phyloP scores from a whole-genome alignment of 2,329 filamentous ascomycete genomes.

The Stagonosporopsis vannaccii region DNA sequence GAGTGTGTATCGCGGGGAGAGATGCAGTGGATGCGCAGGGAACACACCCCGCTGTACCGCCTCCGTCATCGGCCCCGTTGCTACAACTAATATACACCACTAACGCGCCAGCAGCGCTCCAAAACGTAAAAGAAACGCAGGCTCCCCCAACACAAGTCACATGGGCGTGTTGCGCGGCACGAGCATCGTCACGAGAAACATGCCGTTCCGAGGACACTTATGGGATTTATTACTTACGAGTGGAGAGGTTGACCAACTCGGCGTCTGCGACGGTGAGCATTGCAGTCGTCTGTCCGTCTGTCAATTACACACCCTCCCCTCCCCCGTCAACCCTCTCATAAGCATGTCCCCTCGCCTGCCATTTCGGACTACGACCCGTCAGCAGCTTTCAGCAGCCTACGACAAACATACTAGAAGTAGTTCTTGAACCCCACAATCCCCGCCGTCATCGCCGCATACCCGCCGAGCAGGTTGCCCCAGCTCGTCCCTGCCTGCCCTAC shows the following conservation, averaged over 20 bases:
- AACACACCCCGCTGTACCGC: constrained; percentile 3
- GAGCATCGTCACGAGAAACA: constrained; percentile 6
- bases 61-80: constrained; percentile 29
- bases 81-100: constrained; percentile 31
- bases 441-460: constrained; percentile 61
- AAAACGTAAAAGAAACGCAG: constrained; percentile 37
- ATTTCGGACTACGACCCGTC: constrained; percentile 34
- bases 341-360: constrained; percentile 30
- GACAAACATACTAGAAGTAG: constrained; percentile 56
- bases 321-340: constrained; percentile 29
- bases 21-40: constrained; percentile 1
- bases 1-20: not conserved
- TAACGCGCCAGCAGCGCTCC: constrained; percentile 25
- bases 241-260: not conserved
- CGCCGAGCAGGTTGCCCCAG: constrained; percentile 61
- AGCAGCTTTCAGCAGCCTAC: constrained; percentile 20
- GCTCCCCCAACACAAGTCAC: constrained; percentile 1
- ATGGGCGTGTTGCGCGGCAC: constrained; percentile 6
- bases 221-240: not conserved
- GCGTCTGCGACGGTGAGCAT: no score
- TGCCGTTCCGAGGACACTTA: not conserved
- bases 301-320: constrained; percentile 7
- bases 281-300: not conserved
- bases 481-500: constrained; percentile 59
- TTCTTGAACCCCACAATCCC: constrained; percentile 63